Conservation (phyloP, 345 rosid genomes). For the Corymbia maculata region DNA sequence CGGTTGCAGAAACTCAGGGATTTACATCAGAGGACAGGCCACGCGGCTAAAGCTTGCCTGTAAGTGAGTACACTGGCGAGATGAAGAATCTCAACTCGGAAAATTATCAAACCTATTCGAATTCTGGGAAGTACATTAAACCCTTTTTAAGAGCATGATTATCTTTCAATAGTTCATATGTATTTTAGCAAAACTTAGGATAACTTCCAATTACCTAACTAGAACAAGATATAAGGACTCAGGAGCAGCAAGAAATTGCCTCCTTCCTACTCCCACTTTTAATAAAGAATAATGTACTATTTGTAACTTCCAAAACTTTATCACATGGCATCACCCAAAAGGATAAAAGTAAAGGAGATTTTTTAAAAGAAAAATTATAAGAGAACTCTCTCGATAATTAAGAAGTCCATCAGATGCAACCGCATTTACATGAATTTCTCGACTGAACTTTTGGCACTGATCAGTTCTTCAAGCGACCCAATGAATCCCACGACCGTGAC, state of each 20-base stretch:
- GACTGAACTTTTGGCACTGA: slow-evolving; percentile 28
- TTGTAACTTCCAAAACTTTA: not conserved
- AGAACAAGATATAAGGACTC: not conserved
- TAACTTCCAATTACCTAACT: not conserved
- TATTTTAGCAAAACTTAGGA: not conserved
- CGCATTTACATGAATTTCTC: slow-evolving; percentile 1
- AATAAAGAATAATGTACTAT: not conserved
- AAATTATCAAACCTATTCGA: not conserved
- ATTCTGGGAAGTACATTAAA: not conserved
- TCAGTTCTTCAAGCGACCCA: slow-evolving; percentile 51
- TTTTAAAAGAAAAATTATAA: too few species aligned
- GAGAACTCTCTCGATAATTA: not conserved
- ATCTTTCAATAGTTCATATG: not conserved
- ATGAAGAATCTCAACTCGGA: not conserved
- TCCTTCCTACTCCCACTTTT: not conserved
- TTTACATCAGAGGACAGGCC: not conserved
- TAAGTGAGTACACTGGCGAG: not conserved
- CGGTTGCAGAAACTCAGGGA: not conserved
- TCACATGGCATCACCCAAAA: not conserved
- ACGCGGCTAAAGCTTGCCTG: not conserved
- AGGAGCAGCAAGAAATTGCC: not conserved
- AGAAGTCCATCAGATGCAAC: not conserved
- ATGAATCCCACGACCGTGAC: slow-evolving; percentile 29
- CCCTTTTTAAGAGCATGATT: not conserved
- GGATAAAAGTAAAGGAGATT: not conserved